Percentiles rank a stretch among this genome's conserved stretches.
These are phyloP conservation scores for Epichloe amarillans DNA, from an alignment of 2,329 filamentous ascomycete genomes.

Conservation along the genomic window DNA sequence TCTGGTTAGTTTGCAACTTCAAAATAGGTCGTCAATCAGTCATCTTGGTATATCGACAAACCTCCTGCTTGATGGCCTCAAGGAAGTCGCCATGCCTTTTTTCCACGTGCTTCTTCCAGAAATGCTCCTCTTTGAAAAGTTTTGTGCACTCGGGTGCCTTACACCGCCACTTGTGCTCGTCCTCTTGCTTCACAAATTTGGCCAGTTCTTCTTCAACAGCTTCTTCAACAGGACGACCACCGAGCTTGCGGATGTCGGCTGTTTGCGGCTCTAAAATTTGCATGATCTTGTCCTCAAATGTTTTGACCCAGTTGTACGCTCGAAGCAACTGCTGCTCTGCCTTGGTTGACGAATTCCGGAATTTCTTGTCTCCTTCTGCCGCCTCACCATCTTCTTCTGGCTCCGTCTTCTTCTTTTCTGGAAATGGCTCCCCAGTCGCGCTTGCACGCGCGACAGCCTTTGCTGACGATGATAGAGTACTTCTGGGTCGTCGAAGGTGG, in stretches of 20 bases:
- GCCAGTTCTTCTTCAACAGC: conserved; percentile 72
- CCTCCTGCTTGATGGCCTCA: conserved; percentile 67
- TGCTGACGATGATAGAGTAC: conserved; percentile 69
- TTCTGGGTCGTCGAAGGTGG: conserved; percentile 83
- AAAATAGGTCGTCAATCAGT: conserved; percentile 31
- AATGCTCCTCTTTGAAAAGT: conserved; percentile 91
- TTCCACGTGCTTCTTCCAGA: conserved; percentile 96
- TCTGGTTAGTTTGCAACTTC: conserved; percentile 6
- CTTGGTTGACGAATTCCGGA: conserved; percentile 56
- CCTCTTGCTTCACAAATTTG: conserved; percentile 92
- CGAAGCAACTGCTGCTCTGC: conserved; percentile 84
- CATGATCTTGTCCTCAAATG: conserved; percentile 90
- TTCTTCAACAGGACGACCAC: conserved; percentile 76
- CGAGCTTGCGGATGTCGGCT: conserved; percentile 78
- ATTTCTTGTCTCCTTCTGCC: conserved; percentile 53
- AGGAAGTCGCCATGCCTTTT: conserved; percentile 89
- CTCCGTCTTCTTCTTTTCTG: conserved; percentile 62
- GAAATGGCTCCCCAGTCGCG: conserved; percentile 70
- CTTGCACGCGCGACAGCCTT: conserved; percentile 79
- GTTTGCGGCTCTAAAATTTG: conserved; percentile 85
- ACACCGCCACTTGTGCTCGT: conserved; percentile 93
- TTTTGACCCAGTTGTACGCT: conserved; percentile 97
- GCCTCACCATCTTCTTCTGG: conserved; percentile 45
- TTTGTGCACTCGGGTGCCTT: conserved; percentile 94
- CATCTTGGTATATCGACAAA: conserved; percentile 38